These are phyloP conservation scores for Xylaria sp. DNA, from an alignment of 2,329 filamentous ascomycete genomes.

Conservation along the genomic window DNA sequence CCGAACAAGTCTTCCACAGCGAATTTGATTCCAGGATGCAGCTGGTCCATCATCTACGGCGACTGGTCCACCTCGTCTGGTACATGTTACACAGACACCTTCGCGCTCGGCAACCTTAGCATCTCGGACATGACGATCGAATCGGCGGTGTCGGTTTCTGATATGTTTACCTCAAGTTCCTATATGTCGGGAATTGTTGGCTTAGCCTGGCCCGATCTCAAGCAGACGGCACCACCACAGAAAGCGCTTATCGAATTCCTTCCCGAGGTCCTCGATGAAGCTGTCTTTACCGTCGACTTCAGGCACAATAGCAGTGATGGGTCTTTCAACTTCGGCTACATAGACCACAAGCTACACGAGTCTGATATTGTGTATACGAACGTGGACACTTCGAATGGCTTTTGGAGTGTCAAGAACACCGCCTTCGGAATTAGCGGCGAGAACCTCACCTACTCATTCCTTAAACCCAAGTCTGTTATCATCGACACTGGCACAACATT, in stretches of 20 bases:
- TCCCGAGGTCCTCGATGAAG: slow-evolving; percentile 45
- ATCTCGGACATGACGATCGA: slow-evolving; percentile 56
- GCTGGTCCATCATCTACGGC: slow-evolving; percentile 58
- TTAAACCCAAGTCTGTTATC: slow-evolving; percentile 56
- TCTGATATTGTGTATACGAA: slow-evolving; percentile 52
- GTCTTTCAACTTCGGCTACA: slow-evolving; percentile 56
- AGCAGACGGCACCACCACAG: slow-evolving; percentile 50
- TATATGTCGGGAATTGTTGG: slow-evolving; percentile 59
- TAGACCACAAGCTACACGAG: slow-evolving; percentile 48
- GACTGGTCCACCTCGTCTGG: slow-evolving; percentile 50
- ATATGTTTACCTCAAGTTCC: slow-evolving; percentile 49
- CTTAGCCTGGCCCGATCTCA: slow-evolving; percentile 53
- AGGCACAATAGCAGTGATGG: slow-evolving; percentile 53
- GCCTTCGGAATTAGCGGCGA: slow-evolving; percentile 44
- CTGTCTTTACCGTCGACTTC: slow-evolving; percentile 58
- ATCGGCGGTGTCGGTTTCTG: slow-evolving; percentile 52
- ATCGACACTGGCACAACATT: slow-evolving; percentile 74
- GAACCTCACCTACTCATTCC: slow-evolving; percentile 44
- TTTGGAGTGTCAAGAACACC: slow-evolving; percentile 48
- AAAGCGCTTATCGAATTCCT: slow-evolving; percentile 54
- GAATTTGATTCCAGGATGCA: slow-evolving; percentile 47
- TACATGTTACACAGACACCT: slow-evolving; percentile 56
- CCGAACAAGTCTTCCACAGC: slow-evolving; percentile 54
- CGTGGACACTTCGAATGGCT: slow-evolving; percentile 58
- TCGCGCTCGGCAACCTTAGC: slow-evolving; percentile 52